Base-by-base conservation (phyloP, 2,329 filamentous ascomycete species). In the Verticillium dahliae region DNA sequence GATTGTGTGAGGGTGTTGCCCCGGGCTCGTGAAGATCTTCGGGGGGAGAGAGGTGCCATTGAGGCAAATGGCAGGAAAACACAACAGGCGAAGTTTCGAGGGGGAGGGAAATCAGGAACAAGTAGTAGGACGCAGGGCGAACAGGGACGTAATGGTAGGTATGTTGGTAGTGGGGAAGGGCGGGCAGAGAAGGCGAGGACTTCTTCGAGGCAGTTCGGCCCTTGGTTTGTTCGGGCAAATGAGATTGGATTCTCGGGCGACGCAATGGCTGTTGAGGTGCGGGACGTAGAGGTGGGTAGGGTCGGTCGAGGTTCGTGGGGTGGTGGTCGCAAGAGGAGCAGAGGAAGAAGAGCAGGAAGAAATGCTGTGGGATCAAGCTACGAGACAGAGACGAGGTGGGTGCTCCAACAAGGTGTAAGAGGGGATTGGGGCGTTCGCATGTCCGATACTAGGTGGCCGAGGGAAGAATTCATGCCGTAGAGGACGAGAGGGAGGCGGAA, bases 1-100 rank as follows among this genome's bases (percentile, higher is more conserved):
- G 89, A 86, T 77, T 86, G 85, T 71, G 88, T 84, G 80, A 93
- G 90, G 69, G 86, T 87, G 71, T 87, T 87, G 73, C 84, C 86
- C 78, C 91, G 90, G 80, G 92, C 92, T 84, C 94, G 89, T 76
- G 93, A 95, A 72, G 93, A 97, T 75, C 94, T 91, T 78, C 94
- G 90, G 74, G 90, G 91, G 73, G 90, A 85, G 69, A 78, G 78
- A 72, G 80, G 83, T 81, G 84, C 83, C 84, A 85, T 85, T 80
- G 79, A 79, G 64, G 64, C 61, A 65, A 58, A 6, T 56, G 34
- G 54, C 27, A 27, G 54, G 27, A 34, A 56, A 56, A 34, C 54
- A 18, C 22, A 50, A 18, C 45, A 22, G n/a, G 18, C 45, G n/a
- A 50, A 15, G 45, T 27, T 35, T 41, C 35, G 39, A 34, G 39